These are phyloP conservation scores for Forsythia viridissima DNA, from an alignment of 257 asterid species.

Conservation along the genomic window DNA sequence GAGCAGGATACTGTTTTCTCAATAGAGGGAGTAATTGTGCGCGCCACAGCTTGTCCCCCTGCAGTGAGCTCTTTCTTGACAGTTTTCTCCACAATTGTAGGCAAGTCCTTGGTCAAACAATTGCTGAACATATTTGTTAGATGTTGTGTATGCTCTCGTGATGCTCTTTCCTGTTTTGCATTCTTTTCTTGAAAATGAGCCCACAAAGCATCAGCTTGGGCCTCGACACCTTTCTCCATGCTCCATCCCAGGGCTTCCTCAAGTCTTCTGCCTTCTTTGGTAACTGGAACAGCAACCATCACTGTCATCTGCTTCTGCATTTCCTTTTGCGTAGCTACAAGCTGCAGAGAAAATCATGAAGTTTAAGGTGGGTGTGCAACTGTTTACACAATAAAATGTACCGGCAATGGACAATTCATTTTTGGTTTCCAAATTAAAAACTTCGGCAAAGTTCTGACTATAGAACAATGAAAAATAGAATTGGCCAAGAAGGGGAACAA, in stretches of 20 bases:
- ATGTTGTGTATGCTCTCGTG: neutral
- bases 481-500: neutral
- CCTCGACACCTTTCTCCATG: conserved; percentile 78
- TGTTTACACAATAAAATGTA: conserved; percentile 1
- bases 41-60: conserved; percentile 78
- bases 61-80: conserved; percentile 75
- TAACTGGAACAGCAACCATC: conserved; percentile 63
- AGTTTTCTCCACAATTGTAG: conserved; percentile 59
- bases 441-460: neutral
- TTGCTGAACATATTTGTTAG: neutral
- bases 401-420: neutral
- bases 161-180: conserved; percentile 35
- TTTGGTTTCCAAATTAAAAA: neutral
- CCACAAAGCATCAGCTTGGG: conserved; percentile 84
- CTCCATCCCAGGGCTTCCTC: conserved; percentile 76
- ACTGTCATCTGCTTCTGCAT: conserved; percentile 64
- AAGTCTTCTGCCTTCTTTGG: conserved; percentile 84
- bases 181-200: conserved; percentile 89
- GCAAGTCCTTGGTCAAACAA: neutral
- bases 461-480: no score
- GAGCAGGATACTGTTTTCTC: conserved; percentile 79
- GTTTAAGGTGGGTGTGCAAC: neutral
- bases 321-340: conserved; percentile 47
- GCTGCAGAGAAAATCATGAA: conserved; percentile 37
- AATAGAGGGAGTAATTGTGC: conserved; percentile 59